These are phyloP conservation scores for Coprinopsis strossmayeri DNA, from an alignment of 768 basidiomycete genomes.

Conservation along the genomic window DNA sequence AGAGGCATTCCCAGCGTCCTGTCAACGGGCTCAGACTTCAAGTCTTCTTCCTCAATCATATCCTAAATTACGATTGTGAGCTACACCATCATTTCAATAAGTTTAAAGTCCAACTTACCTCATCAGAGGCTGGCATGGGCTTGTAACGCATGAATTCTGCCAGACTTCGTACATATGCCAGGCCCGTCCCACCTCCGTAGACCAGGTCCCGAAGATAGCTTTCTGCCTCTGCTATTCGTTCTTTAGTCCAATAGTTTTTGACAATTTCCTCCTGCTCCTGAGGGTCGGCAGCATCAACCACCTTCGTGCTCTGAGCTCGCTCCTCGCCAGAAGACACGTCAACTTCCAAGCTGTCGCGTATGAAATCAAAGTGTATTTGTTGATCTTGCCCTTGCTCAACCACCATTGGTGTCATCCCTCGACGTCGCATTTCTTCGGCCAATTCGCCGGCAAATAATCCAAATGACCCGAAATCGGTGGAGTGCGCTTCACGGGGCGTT, in stretches of 20 bases:
- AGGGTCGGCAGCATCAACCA: constrained; percentile 12
- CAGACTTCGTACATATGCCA: constrained; percentile 70
- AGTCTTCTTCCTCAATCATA: not conserved
- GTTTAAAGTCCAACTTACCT: constrained; percentile 16
- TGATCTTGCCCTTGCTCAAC: constrained; percentile 25
- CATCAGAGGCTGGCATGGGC: constrained; percentile 11
- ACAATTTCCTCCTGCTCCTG: constrained; percentile 14
- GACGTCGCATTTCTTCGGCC: constrained; percentile 35
- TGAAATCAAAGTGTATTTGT: constrained; percentile 22
- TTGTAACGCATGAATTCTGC: constrained; percentile 60
- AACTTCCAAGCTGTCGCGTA: constrained; percentile 34
- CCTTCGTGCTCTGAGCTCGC: constrained; percentile 10
- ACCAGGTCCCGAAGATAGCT: constrained; percentile 68
- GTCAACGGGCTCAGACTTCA: constrained; percentile 12
- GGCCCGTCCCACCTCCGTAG: constrained; percentile 71
- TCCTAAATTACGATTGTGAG: too few relatives aligned
- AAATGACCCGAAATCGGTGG: constrained; percentile 59
- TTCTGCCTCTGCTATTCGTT: constrained; percentile 49
- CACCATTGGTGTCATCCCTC: constrained; percentile 17
- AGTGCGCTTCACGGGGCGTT: constrained; percentile 43
- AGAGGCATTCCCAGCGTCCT: constrained; percentile 30
- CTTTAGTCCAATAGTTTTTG: constrained; percentile 42
- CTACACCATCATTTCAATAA: constrained; percentile 2
- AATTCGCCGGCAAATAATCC: constrained; percentile 44
- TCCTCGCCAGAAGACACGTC: constrained; percentile 13